Evolutionary conservation across 805 yeast species (phyloP).

Genomic region (Wickerhamomyces chambardii): DNA sequence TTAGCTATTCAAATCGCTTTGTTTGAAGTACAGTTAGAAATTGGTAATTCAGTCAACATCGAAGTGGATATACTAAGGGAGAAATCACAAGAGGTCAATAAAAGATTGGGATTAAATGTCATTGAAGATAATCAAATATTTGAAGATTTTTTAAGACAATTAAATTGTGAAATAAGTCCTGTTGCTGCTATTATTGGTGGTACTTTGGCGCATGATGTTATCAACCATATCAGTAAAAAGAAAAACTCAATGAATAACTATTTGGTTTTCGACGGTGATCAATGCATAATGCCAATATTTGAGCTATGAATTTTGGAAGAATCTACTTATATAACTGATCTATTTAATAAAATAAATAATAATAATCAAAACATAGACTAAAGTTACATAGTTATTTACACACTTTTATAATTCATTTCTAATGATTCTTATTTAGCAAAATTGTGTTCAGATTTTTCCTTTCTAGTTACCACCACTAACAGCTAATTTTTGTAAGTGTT

Average conservation of each 20-base stretch:
- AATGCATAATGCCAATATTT: conserved; percentile 72
- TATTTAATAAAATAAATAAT: no score
- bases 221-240: conserved; percentile 67
- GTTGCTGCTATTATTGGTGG: conserved; percentile 88
- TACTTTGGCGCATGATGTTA: conserved; percentile 79
- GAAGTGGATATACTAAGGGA: conserved; percentile 18
- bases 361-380: no score
- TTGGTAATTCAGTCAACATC: conserved; percentile 7
- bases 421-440: no score
- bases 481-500: conserved; percentile 86
- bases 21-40: conserved; percentile 30
- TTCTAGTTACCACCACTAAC: conserved; percentile 35
- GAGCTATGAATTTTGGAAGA: conserved; percentile 26
- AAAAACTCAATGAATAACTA: conserved; percentile 81
- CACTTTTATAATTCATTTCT: no score
- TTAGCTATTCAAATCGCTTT: conserved; percentile 53
- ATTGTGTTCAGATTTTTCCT: no score
- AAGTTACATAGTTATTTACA: no score
- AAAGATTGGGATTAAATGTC: conserved; percentile 28
- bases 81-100: conserved; percentile 22
- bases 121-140: conserved; percentile 34
- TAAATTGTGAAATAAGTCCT: conserved; percentile 63
- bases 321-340: no score
- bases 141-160: conserved; percentile 35
- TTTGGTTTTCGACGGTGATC: conserved; percentile 64